Evolutionary conservation across 1,284 basidiomycete species (phyloP), one percentile per base, ranked within the genome.

Genomic region (Moesziomyces globuligerus): DNA sequence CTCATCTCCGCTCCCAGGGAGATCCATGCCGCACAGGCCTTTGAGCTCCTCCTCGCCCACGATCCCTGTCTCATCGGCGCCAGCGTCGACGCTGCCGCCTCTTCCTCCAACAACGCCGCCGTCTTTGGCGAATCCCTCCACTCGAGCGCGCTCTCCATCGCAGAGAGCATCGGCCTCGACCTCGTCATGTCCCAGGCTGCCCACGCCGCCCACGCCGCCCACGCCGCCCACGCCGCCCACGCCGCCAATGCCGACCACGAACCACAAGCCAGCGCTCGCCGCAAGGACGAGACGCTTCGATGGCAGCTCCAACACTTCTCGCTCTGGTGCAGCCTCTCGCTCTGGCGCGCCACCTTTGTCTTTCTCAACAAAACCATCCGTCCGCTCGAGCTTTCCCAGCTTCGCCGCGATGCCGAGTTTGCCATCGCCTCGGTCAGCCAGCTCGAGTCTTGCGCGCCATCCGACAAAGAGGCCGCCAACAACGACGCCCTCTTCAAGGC

Each of bases 1-100:
- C 64, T 67, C 51, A 37, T 67, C 37, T 55, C 64, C 21, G 47
- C 50, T 3, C 57, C 57, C 32, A 60, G 53, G 28, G 45, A 60
- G 39, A 38, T 60, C 11, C 57, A 53, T n/a, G 57, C 57, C 15
- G 57, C 46, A 17, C 57, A 60, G 21, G 57, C 57, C 3, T 52
- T 60, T 13, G 57, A 60, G 36, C 57, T 60, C 7, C 41, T 60
- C 10, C 45, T 60, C 21, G 25, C 57, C 6, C 57, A 53, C 46
- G 57, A 47, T 3, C 50, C 58, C 21, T 48, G 50, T 15, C 46
- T 60, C 36, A 60, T 60, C 32, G 58, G 58, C 24, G 50, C 58
- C 28, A 60, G 58, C 46, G 46, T 60, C 36, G 58, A 54, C 39
- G 36, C 42, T 1, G 28, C 50, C 8, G 26, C 29, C 15, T 29